Evolutionary conservation across 225 moss, liverwort and hornwort genomes (phyloP), one percentile per base, ranked within the genome.

Genomic region (Polytrichum commune): DNA sequence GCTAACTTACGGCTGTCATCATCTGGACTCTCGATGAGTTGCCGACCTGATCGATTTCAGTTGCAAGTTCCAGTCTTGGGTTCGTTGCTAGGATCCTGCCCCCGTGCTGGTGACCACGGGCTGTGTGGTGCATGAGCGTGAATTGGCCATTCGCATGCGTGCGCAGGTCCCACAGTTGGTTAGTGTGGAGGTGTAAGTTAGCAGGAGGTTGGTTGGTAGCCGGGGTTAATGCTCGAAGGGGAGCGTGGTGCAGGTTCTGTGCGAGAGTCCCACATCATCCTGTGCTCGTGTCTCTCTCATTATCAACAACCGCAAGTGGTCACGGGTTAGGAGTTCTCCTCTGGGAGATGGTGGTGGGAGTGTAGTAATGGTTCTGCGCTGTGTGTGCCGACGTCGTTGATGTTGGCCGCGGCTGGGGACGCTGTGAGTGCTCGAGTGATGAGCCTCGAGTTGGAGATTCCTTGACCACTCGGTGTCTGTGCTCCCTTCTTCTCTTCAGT

Each of bases 91-190:
- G 27, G 62, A 28, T 63, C 26, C 10, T 63, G 62, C 18, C 26
- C 13, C 27, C n/a, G 1, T 22, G 9, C 19, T 19, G 58, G 20
- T 20, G 58, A 58, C 24, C 58, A 58, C 24, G 22, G 58, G n/a
- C 6, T 58, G 58, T 24, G 8, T 58, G 58, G n/a, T 58, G 58
- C 20, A 24, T 58, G 20, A 58, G 24, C 58, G 58, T 22, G 6
- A 20, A 20, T 58, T 20, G 58, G 3, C 46, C 62, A 0, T 24
- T 18, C 0, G 27, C 16, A 5, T 18, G 62, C 62, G 18, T 18
- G 62, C 62, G 27, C 25, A 63, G 18, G 62, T 58, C 58, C 58
- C 58, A 58, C 58, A 58, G n/a, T 58, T 3, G 58, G 58, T 58
- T 58, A 9, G 1, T 28, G 24, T 61, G 60, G 8, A 5, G 62